Evolutionary conservation across 2,329 filamentous ascomycete species (phyloP), one percentile per base, ranked within the genome.

Genomic region (Chrysoporthe deuterocubensis): DNA sequence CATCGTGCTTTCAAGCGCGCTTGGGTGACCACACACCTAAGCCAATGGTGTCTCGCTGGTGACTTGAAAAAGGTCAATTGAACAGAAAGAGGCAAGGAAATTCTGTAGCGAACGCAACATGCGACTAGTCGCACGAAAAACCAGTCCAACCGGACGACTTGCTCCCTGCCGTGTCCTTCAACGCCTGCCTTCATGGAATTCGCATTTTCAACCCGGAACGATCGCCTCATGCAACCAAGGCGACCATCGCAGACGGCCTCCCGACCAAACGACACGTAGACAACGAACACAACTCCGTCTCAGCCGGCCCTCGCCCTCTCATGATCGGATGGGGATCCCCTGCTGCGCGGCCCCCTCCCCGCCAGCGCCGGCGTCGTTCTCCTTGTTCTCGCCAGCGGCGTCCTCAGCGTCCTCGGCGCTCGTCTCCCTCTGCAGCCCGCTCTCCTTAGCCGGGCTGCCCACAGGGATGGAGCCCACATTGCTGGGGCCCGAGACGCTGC

Each of bases 381-480:
- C 73, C 62, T 67, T 57, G 26, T 54, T 44, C 60, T 76, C 76
- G 2, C 73, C 64, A 18, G 66, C 66, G 58, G 88, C 83, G 66
- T 91, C 89, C 3, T 74, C 46, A 21, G 67, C 66, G 56, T 89
- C 83, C 67, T 92, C 89, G 64, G 81, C 88, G 76, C 89, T 96
- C 7, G 92, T 93, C 80, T 94, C 92, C 71, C 92, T 87, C 78
- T 97, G 89, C 76, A 97, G 83, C 78, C 93, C 93, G 81, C 92
- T 96, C 83, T 97, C 95, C 83, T 97, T 97, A 74, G 96, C 88
- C 1, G 95, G 94, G 78, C 92, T 96, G 71, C 92, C 90, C 70
- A 88, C 86, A 73, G 89, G 86, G 71, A 84, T 77, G 67, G 84
- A 83, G 66, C 79, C 79, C 70, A 46, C 67, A 67, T 79, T 79